Evolutionary conservation across 768 basidiomycete genomes (phyloP).

Genomic region (Cystobasidium tubakii): DNA sequence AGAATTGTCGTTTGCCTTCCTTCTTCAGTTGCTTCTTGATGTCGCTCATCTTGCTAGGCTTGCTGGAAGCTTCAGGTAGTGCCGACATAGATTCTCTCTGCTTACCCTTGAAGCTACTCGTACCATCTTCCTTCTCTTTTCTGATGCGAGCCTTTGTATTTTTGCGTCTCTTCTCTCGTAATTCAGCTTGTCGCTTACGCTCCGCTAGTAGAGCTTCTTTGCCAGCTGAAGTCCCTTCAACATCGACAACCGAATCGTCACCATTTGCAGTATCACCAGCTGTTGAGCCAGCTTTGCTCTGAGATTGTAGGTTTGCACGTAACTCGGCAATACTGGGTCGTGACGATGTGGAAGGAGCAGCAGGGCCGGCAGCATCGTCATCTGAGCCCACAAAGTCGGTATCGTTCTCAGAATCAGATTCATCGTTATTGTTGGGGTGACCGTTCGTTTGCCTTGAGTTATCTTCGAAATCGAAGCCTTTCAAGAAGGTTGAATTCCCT

Average conservation of each 20-base stretch:
- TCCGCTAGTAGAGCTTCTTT: constrained; percentile 79
- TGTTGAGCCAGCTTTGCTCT: neutral
- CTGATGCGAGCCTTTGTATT: constrained; percentile 76
- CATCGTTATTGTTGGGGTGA: constrained; percentile 50
- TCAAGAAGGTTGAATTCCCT: constrained; percentile 44
- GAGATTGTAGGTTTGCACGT: neutral
- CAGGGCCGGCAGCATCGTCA: constrained; percentile 39
- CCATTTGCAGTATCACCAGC: neutral
- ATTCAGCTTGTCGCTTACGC: constrained; percentile 66
- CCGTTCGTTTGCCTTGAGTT: constrained; percentile 47
- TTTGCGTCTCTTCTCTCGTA: constrained; percentile 77
- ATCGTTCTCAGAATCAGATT: constrained; percentile 46
- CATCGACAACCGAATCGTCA: constrained; percentile 23
- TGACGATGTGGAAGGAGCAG: neutral
- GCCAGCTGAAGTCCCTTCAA: constrained; percentile 52
- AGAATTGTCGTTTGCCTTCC: constrained; percentile 10
- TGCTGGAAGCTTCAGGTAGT: constrained; percentile 52
- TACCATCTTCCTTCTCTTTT: constrained; percentile 51
- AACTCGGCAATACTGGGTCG: neutral
- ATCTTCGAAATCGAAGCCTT: constrained; percentile 48
- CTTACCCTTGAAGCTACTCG: constrained; percentile 44
- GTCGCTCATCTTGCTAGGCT: constrained; percentile 54
- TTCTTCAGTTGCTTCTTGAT: constrained; percentile 50
- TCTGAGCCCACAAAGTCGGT: constrained; percentile 42
- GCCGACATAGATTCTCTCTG: constrained; percentile 33